Base-by-base conservation (phyloP, 2,329 filamentous ascomycete genomes). In the Alternaria incomplexa region DNA sequence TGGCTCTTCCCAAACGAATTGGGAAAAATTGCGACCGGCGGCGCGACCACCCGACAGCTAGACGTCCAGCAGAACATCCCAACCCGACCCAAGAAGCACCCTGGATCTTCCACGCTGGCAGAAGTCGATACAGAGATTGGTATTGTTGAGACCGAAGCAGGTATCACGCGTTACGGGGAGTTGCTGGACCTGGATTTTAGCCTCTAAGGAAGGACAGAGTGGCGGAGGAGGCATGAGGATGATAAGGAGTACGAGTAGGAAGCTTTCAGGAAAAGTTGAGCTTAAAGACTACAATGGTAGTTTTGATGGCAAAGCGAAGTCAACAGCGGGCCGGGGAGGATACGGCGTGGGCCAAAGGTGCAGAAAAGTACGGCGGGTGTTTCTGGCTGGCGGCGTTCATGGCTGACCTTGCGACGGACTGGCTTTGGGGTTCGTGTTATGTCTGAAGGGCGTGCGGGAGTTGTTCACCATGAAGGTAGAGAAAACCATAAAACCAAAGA, bases 1-100 rank as follows among this genome's bases (percentile, higher is more conserved):
- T 99, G 96, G 96, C 83, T 98, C 2, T 97, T 98, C 67, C 85
- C 89, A 12, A 85, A 86, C 47, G 87, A 93, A 62, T 83, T 97
- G 5, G 90, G 91, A 1, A 85, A 85, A 51, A 89, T 97, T 70
- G 91, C 91, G 1, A 87, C 81, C 25, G 79, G 75, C 48, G 66
- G 58, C 30, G 30, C 8, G 17, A 36, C 30, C 13, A 30, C 22
- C 9, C 53, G 50, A 23, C 56, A 59, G 9, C 26, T 56, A 3
- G 63, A 57, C 22, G 26, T 51, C 4, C 52, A 51, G 5, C 43
- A 61, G 26, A 15, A 48, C 13, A 17, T 56, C 2, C n/a, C 50
- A 11, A 64, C 62, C 46, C 62, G 55, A 15, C 44, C 51, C 2
- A 58, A 63, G 50, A 71, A 67, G 64, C 44, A 57, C 13, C 4